phyloP scores from a whole-genome alignment of 2,329 filamentous ascomycete genomes.

The Fusarium proliferatum region DNA sequence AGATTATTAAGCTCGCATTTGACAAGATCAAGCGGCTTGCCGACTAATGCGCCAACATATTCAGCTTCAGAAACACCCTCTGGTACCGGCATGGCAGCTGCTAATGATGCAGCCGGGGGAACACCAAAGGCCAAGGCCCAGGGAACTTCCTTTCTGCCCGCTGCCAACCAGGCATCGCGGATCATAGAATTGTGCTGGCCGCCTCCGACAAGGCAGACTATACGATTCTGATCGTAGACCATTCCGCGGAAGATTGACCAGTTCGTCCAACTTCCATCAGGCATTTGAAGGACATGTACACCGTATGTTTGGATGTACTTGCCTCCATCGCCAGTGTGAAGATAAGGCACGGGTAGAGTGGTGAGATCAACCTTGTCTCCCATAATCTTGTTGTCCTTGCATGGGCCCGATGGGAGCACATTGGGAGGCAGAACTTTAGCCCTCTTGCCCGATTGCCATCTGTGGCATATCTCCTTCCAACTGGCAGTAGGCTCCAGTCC shows the following conservation, averaged over 20 bases:
- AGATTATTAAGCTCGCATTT: not conserved
- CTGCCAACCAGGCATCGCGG: constrained; percentile 58
- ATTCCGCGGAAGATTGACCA: constrained; percentile 60
- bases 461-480: constrained; percentile 3
- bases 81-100: constrained; percentile 1
- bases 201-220: constrained; percentile 56
- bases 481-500: constrained; percentile 29
- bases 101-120: constrained; percentile 61
- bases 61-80: not conserved
- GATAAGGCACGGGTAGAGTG: constrained; percentile 53
- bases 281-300: constrained; percentile 58
- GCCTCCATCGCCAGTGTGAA: constrained; percentile 59
- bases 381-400: constrained; percentile 17
- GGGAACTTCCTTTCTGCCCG: constrained; percentile 55
- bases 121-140: constrained; percentile 61
- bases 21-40: not conserved
- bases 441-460: not conserved
- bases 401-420: constrained; percentile 41
- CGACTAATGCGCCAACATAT: not conserved
- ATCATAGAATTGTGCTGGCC: constrained; percentile 61
- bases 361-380: constrained; percentile 44
- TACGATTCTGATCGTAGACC: constrained; percentile 56
- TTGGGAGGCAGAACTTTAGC: constrained; percentile 45
- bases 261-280: constrained; percentile 60
- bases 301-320: constrained; percentile 64